Conservation (phyloP, 306 rosid species). For the Ziziphus jujuba region DNA sequence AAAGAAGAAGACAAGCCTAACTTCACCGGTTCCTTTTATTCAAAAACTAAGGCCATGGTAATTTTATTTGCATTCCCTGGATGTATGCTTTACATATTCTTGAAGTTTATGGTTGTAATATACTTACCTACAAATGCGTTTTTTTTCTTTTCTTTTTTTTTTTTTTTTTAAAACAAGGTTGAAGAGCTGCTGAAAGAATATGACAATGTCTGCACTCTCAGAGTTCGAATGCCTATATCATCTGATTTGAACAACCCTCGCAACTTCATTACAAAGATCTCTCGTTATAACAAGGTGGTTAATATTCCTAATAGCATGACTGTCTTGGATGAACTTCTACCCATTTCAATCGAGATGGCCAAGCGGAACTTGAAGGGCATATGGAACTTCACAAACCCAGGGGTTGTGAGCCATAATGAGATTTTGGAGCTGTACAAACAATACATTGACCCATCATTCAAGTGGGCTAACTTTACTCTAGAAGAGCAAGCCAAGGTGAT, state of each 20-base stretch:
- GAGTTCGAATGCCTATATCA: conserved; percentile 91
- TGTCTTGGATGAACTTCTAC: conserved; percentile 81
- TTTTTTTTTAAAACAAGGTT: too few species aligned
- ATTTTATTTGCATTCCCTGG: conserved; percentile 15
- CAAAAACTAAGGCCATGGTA: conserved; percentile 94
- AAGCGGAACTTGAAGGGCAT: conserved; percentile 81
- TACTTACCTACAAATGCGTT: not conserved
- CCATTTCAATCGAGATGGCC: conserved; percentile 85
- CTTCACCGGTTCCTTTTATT: conserved; percentile 80
- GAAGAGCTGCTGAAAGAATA: conserved; percentile 83
- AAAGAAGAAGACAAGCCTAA: conserved; percentile 87
- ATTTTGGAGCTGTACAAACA: conserved; percentile 82
- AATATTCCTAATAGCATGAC: conserved; percentile 95
- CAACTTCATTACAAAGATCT: conserved; percentile 84
- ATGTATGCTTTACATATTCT: not conserved
- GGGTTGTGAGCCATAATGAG: conserved; percentile 85
- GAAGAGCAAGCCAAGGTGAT: conserved; percentile 96
- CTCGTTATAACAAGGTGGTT: conserved; percentile 82
- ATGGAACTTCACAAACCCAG: conserved; percentile 93
- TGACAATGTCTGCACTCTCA: conserved; percentile 86
- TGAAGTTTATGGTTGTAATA: not conserved
- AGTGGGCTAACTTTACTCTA: conserved; percentile 72
- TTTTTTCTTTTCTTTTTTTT: too few species aligned
- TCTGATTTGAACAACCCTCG: conserved; percentile 86
- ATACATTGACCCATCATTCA: conserved; percentile 64